Conservation (phyloP, 352 stramenopile species). For the Phytophthora constricta region DNA sequence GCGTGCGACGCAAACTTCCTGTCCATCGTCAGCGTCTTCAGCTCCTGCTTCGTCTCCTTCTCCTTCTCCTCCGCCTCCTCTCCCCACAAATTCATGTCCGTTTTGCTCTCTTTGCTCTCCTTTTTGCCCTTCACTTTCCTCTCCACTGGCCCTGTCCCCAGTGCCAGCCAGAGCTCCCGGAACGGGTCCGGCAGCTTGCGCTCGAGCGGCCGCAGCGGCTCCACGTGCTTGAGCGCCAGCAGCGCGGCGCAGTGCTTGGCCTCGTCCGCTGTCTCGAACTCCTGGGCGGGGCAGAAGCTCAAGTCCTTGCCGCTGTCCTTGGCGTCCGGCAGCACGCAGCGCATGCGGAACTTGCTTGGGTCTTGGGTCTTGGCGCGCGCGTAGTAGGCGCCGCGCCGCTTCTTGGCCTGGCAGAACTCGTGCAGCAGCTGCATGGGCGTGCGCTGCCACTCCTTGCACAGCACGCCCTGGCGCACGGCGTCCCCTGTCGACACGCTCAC, state of each 20-base stretch:
- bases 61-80: constrained; percentile 11
- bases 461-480: constrained; percentile 80
- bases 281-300: constrained; percentile 89
- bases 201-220: constrained; percentile 93
- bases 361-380: constrained; percentile 51
- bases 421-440: constrained; percentile 94
- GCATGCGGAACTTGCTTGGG: constrained; percentile 45
- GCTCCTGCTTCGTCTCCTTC: constrained; percentile 21
- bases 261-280: constrained; percentile 82
- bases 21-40: constrained; percentile 69
- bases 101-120: constrained; percentile 8
- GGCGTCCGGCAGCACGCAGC: constrained; percentile 92
- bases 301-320: constrained; percentile 96
- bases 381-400: constrained; percentile 84
- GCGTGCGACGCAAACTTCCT: constrained; percentile 79
- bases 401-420: constrained; percentile 94
- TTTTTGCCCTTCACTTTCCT: too few relatives aligned
- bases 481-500: constrained; percentile 88
- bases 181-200: constrained; percentile 97
- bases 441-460: constrained; percentile 94
- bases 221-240: constrained; percentile 95
- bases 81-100: not conserved
- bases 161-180: constrained; percentile 90
- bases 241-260: constrained; percentile 94
- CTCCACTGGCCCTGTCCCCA: constrained; percentile 27